These are phyloP conservation scores for Sugiyamaella castrensis DNA, from an alignment of 1,139 yeast genomes.

Conservation along the genomic window DNA sequence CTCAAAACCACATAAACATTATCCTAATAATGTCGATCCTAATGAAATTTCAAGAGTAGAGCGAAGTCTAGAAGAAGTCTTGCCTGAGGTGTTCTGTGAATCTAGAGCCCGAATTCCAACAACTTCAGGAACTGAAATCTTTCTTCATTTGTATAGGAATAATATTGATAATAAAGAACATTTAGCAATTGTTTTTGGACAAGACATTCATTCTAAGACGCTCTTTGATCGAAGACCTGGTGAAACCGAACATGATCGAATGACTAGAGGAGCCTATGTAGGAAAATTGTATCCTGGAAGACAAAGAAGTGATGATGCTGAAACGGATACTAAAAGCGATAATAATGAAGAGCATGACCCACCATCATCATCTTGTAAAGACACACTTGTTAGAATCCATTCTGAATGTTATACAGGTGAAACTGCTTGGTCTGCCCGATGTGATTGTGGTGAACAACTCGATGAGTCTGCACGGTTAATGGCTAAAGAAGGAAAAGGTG, in stretches of 20 bases:
- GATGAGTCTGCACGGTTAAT: slow-evolving; percentile 95
- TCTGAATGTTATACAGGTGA: slow-evolving; percentile 99
- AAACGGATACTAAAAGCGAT: background rate
- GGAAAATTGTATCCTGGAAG: slow-evolving; percentile 90
- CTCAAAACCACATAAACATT: background rate
- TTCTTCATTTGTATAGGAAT: slow-evolving; percentile 82
- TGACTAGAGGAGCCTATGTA: slow-evolving; percentile 96
- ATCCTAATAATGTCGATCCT: slow-evolving; percentile 3
- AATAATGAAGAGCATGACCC: background rate
- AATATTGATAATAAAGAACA: slow-evolving; percentile 90
- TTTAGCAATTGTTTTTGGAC: slow-evolving; percentile 95
- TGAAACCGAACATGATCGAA: slow-evolving; percentile 87
- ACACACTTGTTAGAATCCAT: slow-evolving; percentile 75
- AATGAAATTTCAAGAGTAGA: slow-evolving; percentile 16
- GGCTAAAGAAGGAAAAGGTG: slow-evolving; percentile 85
- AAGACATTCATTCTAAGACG: slow-evolving; percentile 74
- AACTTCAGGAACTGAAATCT: slow-evolving; percentile 90
- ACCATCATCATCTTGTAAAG: slow-evolving; percentile 29
- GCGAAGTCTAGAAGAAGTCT: slow-evolving; percentile 29
- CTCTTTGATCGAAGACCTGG: slow-evolving; percentile 59
- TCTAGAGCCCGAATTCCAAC: slow-evolving; percentile 94
- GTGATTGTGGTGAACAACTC: slow-evolving; percentile 98
- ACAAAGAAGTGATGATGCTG: slow-evolving; percentile 20
- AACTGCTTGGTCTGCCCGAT: slow-evolving; percentile 97
- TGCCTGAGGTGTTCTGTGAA: slow-evolving; percentile 81